phyloP scores from a whole-genome alignment of 331 rosid genomes.

The Prunus yedoensis region DNA sequence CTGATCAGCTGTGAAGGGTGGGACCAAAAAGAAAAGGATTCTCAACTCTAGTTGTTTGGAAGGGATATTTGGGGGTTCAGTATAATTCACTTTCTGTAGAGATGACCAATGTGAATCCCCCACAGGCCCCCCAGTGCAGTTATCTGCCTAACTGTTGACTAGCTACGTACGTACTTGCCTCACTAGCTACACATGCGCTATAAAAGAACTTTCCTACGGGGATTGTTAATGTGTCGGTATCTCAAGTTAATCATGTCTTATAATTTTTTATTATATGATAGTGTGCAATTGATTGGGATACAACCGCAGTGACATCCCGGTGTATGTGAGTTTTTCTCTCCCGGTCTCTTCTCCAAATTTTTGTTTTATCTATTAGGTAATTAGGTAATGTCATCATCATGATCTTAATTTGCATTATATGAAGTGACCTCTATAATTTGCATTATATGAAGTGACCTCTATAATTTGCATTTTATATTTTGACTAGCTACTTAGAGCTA shows the following conservation, averaged over 20 bases:
- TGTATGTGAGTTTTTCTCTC: too few species aligned
- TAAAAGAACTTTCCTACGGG: too few species aligned
- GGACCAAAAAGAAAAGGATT: conserved; percentile 27
- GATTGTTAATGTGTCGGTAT: too few species aligned
- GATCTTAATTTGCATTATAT: too few species aligned
- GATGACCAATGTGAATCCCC: neutral
- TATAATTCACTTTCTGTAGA: neutral
- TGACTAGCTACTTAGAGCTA: neutral
- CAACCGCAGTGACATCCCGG: too few species aligned
- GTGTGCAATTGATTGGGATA: too few species aligned
- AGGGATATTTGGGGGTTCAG: neutral
- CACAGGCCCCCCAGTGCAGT: neutral
- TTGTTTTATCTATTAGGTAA: too few species aligned
- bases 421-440: too few species aligned
- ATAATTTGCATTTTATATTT: conserved; percentile 4
- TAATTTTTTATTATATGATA: too few species aligned
- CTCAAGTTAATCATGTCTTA: too few species aligned
- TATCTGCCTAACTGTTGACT: neutral
- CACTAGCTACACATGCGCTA: neutral
- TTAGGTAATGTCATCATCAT: too few species aligned
- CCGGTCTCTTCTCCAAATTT: too few species aligned
- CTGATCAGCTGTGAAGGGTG: conserved; percentile 13
- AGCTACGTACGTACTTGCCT: neutral
- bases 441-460: neutral
- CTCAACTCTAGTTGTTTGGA: neutral